Base-by-base conservation (phyloP, 1,284 basidiomycete genomes). In the Amylostereum areolatum region DNA sequence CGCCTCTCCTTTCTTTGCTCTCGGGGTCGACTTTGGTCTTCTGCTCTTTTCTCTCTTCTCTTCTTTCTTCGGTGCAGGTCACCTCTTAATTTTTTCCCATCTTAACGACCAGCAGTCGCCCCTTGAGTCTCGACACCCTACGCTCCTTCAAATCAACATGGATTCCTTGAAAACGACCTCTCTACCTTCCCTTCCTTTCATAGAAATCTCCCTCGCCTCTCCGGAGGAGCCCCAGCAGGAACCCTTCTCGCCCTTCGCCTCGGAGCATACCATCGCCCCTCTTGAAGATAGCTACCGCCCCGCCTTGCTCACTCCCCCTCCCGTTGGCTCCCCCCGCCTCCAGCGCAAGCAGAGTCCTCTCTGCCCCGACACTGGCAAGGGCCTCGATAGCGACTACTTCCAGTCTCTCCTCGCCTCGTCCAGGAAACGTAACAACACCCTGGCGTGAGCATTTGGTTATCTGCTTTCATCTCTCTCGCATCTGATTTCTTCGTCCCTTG, bases 51-150 rank as follows among this genome's bases (percentile, higher is more conserved):
- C 41, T 43, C 41, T 43, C 41, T 11, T 43, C 30, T 29, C 18
- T 43, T 25, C 37, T 43, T 43, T 43, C 41, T 43, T 25, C 28
- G 41, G 41, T 43, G 41, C 41, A 43, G 41, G 41, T 43, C 41
- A 28, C 41, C 41, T 43, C 11, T 25, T 25, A 2, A 8, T 25
- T 29, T 43, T n/a, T 35, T 35, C 34, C 34, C 34, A 7, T 43
- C 41, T 29, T 11, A 43, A 18, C 18, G 18, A 18, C 18, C 18
- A 18, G 18, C 18, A 43, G 41, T 43, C 41, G 18, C 18, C 18
- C 18, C 18, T 18, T 18, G 18, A 18, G 18, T 18, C 18, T 18
- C 18, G 18, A 18, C 18, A 18, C 18, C 18, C 18, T 18, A 18
- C 18, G 18, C 18, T 43, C 8, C 25, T 35, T 27, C 30, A 29